Base-by-base conservation (phyloP, 352 stramenopile species). In the Globisporangium parvum region DNA sequence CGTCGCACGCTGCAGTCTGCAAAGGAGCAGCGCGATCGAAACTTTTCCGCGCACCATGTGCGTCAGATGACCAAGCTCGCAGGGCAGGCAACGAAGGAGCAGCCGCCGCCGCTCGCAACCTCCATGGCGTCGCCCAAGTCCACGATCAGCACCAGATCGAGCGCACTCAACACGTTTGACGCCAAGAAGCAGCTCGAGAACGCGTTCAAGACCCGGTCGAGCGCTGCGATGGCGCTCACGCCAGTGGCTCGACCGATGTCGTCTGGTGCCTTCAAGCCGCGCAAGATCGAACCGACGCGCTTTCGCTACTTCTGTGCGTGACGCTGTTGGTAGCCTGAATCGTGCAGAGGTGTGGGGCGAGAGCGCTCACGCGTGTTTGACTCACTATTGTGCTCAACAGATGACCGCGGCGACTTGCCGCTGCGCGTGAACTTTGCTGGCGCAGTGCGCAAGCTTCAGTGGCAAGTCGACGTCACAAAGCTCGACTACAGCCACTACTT, bases 401-500 rank as follows among this genome's bases (percentile, higher is more conserved):
- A 92, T 31, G 73, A 90, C 46, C 77, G 81, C 17, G 81, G 77
- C 0, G 81, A 92, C 53, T 62, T 92, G 31, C 81, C 81, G 2
- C 56, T 92, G 15, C 75, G 81, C 5, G 74, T 92, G 37, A 87
- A 87, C 55, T 92, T 92, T 58, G 72, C 73, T 0, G 81, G 79
- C 1, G 81, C 79, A 1, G 77, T 90, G 21, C 77, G 81, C 48
- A 92, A 90, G 66, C 65, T 88, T 0, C 75, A 87, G 57, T 89
- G 77, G 77, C 75, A 83, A 33, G 69, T 82, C 6, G 72, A 89
- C 53, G 41, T 90, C 49, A 62, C 71, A 24, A 68, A 83, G 35
- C 67, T 96, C 21, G 86, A 96, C 67, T 96, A 90, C 65, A 59
- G 69, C 0, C 81, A 92, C 66, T 96, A 97, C 59, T 58, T 98